Conservation (phyloP, 148 eudicot species). For the Rhododendron simsii region DNA sequence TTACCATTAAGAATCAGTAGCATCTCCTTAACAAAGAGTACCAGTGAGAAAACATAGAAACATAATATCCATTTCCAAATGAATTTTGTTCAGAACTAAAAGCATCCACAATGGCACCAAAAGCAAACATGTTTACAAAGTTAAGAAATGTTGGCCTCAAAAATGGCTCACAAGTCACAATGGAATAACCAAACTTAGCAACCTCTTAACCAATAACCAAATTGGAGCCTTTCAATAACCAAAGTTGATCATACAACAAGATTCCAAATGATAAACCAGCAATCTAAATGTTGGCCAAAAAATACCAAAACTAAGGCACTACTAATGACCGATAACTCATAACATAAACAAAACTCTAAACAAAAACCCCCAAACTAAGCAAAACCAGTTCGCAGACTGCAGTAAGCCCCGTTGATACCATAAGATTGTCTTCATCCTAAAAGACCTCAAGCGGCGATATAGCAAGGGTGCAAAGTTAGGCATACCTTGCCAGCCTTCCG, state of each 20-base stretch:
- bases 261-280: neutral
- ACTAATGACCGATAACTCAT: neutral
- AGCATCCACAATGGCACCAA: neutral
- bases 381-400: neutral
- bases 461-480: too few species aligned
- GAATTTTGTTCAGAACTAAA: neutral
- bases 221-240: neutral
- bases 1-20: neutral
- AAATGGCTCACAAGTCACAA: neutral
- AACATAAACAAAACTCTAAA: neutral
- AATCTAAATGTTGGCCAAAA: neutral
- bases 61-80: neutral
- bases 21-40: neutral
- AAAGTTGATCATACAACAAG: neutral
- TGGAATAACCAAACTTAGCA: neutral
- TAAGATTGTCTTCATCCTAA: neutral
- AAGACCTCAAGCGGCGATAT: neutral
- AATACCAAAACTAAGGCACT: neutral
- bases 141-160: neutral
- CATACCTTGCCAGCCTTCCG: neutral
- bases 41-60: neutral
- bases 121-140: neutral
- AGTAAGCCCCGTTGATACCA: neutral
- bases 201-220: neutral
- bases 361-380: neutral